Evolutionary conservation across 1,284 basidiomycete species (phyloP).

Genomic region (Polyporus tsugae): DNA sequence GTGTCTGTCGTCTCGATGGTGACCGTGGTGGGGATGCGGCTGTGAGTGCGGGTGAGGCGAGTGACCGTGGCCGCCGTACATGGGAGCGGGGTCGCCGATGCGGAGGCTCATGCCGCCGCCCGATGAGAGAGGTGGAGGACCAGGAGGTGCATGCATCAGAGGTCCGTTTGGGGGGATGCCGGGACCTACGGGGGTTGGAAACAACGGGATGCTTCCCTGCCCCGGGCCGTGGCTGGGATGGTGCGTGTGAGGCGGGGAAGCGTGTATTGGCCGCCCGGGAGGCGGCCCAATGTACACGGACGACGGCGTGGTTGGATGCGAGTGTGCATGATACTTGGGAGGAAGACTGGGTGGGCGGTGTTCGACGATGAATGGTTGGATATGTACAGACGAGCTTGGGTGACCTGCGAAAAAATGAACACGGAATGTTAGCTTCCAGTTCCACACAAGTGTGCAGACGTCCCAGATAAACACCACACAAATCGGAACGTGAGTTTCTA

Average conservation of each 20-base stretch:
- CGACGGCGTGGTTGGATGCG: constrained; percentile 34
- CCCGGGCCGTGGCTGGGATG: constrained; percentile 29
- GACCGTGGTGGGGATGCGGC: constrained; percentile 28
- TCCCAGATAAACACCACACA: background rate
- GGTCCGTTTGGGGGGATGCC: constrained; percentile 31
- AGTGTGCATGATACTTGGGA: constrained; percentile 24
- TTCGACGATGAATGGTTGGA: constrained; percentile 33
- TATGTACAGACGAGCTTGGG: constrained; percentile 19
- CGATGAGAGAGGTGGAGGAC: constrained; percentile 17
- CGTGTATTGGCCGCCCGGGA: constrained; percentile 21
- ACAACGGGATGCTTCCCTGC: constrained; percentile 36
- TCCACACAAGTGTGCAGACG: background rate
- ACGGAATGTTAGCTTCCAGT: background rate
- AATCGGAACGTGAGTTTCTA: no score
- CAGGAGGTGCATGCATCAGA: constrained; percentile 25
- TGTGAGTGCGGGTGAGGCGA: constrained; percentile 22
- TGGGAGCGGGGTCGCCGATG: constrained; percentile 39
- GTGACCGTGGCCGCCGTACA: constrained; percentile 37
- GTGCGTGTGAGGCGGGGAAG: constrained; percentile 27
- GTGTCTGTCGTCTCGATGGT: constrained; percentile 22
- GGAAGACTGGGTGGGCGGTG: constrained; percentile 26
- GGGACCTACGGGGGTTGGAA: constrained; percentile 38
- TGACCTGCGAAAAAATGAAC: constrained; percentile 17
- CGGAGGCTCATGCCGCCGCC: constrained; percentile 27
- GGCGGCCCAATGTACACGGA: constrained; percentile 41